Conservation (phyloP, 2,329 filamentous ascomycete genomes). For the Trematosphaeria pertusa region DNA sequence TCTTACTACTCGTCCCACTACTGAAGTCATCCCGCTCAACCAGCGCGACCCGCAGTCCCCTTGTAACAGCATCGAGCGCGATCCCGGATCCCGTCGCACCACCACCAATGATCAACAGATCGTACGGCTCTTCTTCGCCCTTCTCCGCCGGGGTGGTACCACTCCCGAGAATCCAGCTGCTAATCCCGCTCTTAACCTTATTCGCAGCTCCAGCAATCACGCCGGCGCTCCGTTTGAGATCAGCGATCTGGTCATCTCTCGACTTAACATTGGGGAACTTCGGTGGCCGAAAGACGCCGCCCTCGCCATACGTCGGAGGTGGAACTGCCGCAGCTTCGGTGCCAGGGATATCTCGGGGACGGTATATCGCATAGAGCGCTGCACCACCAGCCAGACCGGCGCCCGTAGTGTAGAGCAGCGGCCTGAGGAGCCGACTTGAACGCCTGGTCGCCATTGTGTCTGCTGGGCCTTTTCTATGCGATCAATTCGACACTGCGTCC, state of each 20-base stretch:
- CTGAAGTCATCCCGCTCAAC: conserved; percentile 86
- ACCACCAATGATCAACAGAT: conserved; percentile 79
- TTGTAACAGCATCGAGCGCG: conserved; percentile 79
- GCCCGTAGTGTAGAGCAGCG: conserved; percentile 65
- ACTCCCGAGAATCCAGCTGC: conserved; percentile 47
- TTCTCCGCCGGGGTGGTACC: conserved; percentile 28
- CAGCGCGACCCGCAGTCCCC: conserved; percentile 79
- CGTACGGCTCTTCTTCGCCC: conserved; percentile 66
- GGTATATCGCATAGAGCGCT: conserved; percentile 68
- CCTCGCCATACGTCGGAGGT: conserved; percentile 72
- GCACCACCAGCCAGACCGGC: conserved; percentile 62
- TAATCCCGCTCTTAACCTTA: conserved; percentile 51
- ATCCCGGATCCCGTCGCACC: conserved; percentile 83
- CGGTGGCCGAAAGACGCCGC: conserved; percentile 71
- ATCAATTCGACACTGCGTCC: neutral
- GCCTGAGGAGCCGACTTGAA: conserved; percentile 59
- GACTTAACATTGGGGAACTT: conserved; percentile 69
- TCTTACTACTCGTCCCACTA: conserved; percentile 83
- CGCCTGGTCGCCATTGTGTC: conserved; percentile 43
- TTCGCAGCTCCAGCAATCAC: conserved; percentile 34
- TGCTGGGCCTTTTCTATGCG: neutral
- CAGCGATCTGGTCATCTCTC: conserved; percentile 69
- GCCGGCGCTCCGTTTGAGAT: conserved; percentile 62
- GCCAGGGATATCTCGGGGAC: conserved; percentile 75
- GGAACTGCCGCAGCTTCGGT: conserved; percentile 72